Base-by-base conservation (phyloP, 495 filamentous ascomycete genomes). In the Podospora fimiseda region DNA sequence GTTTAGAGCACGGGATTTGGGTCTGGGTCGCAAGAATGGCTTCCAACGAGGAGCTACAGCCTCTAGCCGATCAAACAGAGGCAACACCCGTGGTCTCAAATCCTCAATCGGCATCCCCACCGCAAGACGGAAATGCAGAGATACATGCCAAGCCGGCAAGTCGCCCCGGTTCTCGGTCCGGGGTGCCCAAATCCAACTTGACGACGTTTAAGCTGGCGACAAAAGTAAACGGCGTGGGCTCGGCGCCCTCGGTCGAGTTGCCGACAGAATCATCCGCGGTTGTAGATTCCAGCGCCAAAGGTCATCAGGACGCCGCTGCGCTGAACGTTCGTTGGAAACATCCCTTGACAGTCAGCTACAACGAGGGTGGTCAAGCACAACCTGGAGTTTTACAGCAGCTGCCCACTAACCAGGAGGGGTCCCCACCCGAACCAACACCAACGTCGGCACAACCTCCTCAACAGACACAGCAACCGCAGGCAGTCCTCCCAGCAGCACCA, bases 261-360 rank as follows among this genome's bases (percentile, higher is more conserved):
- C 46, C 30, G 43, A 30, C 22, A 50, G 50, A n/a, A n/a, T n/a
- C n/a, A n/a, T n/a, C 43, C 37, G 19, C 18, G 23, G 36, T 30
- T 9, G 24, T 33, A 48, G 30, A 38, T 48, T 16, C 23, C 22
- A 49, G 36, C 13, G 18, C 56, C 6, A 27, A 38, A 9, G 20
- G 40, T 14, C 21, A 13, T 18, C 43, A 33, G 2, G 48, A 30
- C 16, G 24, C 13, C 6, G 24, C n/a, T 14, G 43, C 54, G 19
- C 33, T 41, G 21, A 50, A 57, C 36, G 9, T 59, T 22, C 53
- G 59, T 8, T 59, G 56, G 60, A 45, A 39, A 43, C 59, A 57
- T 15, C 61, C 59, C 44, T 57, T 60, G 33, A 54, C 53, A 15
- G 55, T 65, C 3, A 48, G 62, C 9, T 53, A 52, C 24, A 57